Evolutionary conservation across 2,329 filamentous ascomycete genomes (phyloP), one percentile per base, ranked within the genome.

Genomic region (Trichoderma cornu-damae): DNA sequence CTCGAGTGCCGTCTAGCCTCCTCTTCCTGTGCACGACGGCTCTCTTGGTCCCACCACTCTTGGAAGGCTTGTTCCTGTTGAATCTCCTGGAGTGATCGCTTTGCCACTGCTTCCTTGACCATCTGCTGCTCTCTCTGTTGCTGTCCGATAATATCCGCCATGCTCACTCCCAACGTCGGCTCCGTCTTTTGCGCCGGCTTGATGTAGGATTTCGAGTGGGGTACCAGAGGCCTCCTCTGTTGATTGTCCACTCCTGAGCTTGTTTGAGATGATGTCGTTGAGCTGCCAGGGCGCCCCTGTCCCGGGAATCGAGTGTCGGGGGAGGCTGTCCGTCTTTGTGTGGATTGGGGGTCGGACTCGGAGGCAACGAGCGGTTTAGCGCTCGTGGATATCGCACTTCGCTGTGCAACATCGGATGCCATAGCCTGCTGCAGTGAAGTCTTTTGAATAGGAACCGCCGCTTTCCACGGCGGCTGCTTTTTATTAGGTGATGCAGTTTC

Each of bases 21-120:
- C 60, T 84, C 84, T 63, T 87, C 83, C 62, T 87, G 86, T 35
- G 87, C 82, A 26, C 88, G 79, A 59, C 80, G 80, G 65, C 86
- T 90, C 71, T 96, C 92, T 61, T 88, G 85, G 63, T 95, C 90
- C 91, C 91, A 96, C 91, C 92, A 96, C 69, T 95, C 86, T 69
- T 96, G 90, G 69, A 99, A 99, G 51, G 90, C 90, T 68, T 99
- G 94, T 72, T 99, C 94, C 63, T 94, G 85, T 70, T 99, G 94
- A 59, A 99, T 99, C 61, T 97, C 94, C 67, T 95, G 86, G 28
- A 99, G 75, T 61, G 89, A 94, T 57, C 93, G 83, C 73, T 96
- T 96, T 2, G 91, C 89, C 9, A 86, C 86, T 1, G 91, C 90
- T 68, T 96, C 92, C 53, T 84, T 87, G 60, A 95, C 85, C 16